Evolutionary conservation across 768 basidiomycete genomes (phyloP), one percentile per base, ranked within the genome.

Genomic region (Trametes gibbosa): DNA sequence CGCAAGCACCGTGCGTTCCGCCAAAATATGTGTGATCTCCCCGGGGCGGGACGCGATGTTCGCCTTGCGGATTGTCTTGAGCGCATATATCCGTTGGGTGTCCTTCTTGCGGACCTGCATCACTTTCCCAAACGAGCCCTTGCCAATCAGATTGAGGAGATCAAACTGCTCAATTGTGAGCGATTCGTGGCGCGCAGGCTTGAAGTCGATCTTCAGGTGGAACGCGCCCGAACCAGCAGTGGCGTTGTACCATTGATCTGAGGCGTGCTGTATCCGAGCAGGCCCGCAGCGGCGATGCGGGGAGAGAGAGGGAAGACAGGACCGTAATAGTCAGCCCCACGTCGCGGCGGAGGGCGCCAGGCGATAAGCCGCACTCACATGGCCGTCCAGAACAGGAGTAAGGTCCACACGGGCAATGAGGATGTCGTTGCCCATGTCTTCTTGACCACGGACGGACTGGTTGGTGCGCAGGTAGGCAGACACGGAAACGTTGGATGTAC

Each of bases 91-190:
- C 58, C 97, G 92, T 65, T 92, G 84, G 1, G 97, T 98, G 74
- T 99, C 95, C 77, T 97, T 95, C 78, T 99, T 99, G 53, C 95
- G 89, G 41, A 99, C 96, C 81, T 99, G 96, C 97, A 98, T 98
- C 37, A 96, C 95, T 75, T 99, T 99, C 16, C 97, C 96, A 67
- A 99, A 99, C 60, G 87, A 90, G 12, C 97, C 96, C 74, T 98
- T 98, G 19, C 96, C 95, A 59, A 99, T 96, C 45, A 99, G 96
- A 72, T 95, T 97, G 68, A 99, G 87, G 49, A 99, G 77, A 61
- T 99, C 96, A 69, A 99, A 98, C 3, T 87, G 88, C 67, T 98
- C 95, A 68, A 98, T 98, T n/a, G 93, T 92, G 47, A 98, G 79
- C 3, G 89, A 77, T 69, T 92, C 87, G 65, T 87, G 85, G 58